Percentiles rank a stretch among this genome's conserved stretches.
Conservation (phyloP, 345 rosid species). For the Lepidium sativum region DNA sequence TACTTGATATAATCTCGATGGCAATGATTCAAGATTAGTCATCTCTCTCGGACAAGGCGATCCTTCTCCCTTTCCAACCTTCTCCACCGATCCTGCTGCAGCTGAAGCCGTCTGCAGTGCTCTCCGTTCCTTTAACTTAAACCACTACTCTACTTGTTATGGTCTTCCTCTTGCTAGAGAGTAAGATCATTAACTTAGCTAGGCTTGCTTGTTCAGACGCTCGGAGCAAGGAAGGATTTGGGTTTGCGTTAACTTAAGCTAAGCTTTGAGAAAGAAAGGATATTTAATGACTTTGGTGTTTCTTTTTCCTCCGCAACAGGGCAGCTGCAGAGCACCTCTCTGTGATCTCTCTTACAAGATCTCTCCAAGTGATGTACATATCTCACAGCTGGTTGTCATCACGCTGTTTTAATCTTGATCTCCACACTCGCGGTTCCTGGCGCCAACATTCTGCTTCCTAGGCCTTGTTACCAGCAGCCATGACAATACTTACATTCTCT, state of each 20-base stretch:
- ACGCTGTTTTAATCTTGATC: conserved; percentile 25
- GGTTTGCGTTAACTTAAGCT: background rate
- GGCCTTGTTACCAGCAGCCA: conserved; percentile 20
- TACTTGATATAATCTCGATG: conserved; percentile 17
- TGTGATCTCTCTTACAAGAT: conserved; percentile 20
- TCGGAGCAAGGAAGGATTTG: no score
- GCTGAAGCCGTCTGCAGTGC: conserved; percentile 44
- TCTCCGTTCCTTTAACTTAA: conserved; percentile 34
- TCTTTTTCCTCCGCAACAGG: background rate
- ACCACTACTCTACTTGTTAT: conserved; percentile 30
- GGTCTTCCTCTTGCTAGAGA: conserved; percentile 47
- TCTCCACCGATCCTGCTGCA: conserved; percentile 25
- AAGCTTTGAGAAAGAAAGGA: background rate
- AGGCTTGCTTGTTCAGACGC: no score
- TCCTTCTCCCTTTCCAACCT: conserved; percentile 42
- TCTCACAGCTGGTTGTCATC: conserved; percentile 28
- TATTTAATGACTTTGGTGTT: background rate
- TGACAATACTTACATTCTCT: background rate
- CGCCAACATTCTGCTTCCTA: conserved; percentile 31
- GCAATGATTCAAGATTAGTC: conserved; percentile 22
- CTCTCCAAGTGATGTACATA: conserved; percentile 21
- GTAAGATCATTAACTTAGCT: conserved; percentile 15
- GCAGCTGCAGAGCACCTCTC: conserved; percentile 30
- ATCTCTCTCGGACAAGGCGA: conserved; percentile 46
- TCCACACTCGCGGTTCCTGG: conserved; percentile 24